phyloP scores from a whole-genome alignment of 805 yeast genomes.

The Kazachstania bromeliacearum region DNA sequence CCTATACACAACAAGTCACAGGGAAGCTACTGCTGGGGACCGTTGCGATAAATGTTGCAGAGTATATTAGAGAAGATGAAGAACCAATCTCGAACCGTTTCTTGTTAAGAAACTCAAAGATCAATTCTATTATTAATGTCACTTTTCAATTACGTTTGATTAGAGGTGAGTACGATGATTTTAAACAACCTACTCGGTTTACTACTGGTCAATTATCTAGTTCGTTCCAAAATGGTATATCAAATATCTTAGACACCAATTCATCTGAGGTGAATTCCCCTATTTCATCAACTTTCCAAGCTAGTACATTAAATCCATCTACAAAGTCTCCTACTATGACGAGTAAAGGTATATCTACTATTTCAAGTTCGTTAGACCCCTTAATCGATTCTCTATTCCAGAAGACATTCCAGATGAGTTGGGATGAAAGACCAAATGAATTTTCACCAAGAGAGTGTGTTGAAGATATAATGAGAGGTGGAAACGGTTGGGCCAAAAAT shows the following conservation, averaged over 20 bases:
- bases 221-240: slow-evolving; percentile 13
- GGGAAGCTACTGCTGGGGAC: slow-evolving; percentile 50
- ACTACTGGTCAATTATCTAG: slow-evolving; percentile 22
- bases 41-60: slow-evolving; percentile 59
- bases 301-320: neutral
- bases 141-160: slow-evolving; percentile 42
- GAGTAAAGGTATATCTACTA: slow-evolving; percentile 17
- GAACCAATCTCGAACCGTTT: slow-evolving; percentile 50
- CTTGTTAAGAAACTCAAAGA: slow-evolving; percentile 65
- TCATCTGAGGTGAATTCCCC: slow-evolving; percentile 2
- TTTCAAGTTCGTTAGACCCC: slow-evolving; percentile 36
- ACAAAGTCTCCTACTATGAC: slow-evolving; percentile 6
- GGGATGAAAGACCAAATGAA: slow-evolving; percentile 52
- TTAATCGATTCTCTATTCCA: slow-evolving; percentile 41
- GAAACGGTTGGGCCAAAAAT: slow-evolving; percentile 53
- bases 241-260: slow-evolving; percentile 4
- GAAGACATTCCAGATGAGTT: slow-evolving; percentile 46
- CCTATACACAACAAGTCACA: slow-evolving; percentile 22
- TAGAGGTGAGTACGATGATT: slow-evolving; percentile 31
- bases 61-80: slow-evolving; percentile 46
- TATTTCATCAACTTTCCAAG: slow-evolving; percentile 1
- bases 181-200: slow-evolving; percentile 12
- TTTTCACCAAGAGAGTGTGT: slow-evolving; percentile 62
- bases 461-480: slow-evolving; percentile 64
- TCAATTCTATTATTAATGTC: slow-evolving; percentile 68